phyloP scores from a whole-genome alignment of 345 rosid species.

The Salix suchowensis region DNA sequence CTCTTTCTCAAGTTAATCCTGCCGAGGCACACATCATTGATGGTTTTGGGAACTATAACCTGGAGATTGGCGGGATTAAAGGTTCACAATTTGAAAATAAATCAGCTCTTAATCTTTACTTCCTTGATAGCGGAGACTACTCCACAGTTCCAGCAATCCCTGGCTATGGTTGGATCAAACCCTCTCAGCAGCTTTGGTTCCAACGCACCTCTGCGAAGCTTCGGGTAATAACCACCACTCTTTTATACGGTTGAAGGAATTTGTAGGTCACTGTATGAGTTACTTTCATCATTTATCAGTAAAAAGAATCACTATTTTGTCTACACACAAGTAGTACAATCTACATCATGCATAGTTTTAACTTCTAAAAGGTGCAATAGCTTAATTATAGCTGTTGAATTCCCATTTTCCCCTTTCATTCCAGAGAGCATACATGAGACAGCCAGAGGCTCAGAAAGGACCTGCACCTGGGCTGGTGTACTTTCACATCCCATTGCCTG shows the following conservation, averaged over 20 bases:
- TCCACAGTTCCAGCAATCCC: slow-evolving; percentile 47
- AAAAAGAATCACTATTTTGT: background rate
- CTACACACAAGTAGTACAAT: background rate
- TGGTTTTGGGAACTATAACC: slow-evolving; percentile 90
- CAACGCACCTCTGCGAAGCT: slow-evolving; percentile 67
- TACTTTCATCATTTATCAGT: background rate
- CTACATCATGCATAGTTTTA: background rate
- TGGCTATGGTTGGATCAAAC: slow-evolving; percentile 86
- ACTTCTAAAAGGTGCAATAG: background rate
- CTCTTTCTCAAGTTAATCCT: slow-evolving; percentile 74
- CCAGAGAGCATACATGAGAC: slow-evolving; percentile 56
- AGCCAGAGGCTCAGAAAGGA: slow-evolving; percentile 52
- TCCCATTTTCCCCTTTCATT: background rate
- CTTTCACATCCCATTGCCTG: slow-evolving; percentile 92
- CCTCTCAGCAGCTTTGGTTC: slow-evolving; percentile 85
- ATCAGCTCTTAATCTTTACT: slow-evolving; percentile 75
- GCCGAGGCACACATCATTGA: slow-evolving; percentile 44
- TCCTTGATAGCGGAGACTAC: slow-evolving; percentile 84
- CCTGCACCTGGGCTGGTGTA: slow-evolving; percentile 83
- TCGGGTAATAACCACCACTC: slow-evolving; percentile 35
- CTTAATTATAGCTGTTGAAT: background rate
- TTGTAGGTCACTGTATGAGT: background rate
- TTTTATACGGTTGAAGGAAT: background rate
- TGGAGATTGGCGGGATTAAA: slow-evolving; percentile 63
- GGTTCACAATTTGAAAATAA: slow-evolving; percentile 67